A percentile compares a stretch with the other conserved stretches of the same genome.
These are phyloP conservation scores for Lactarius evosmus DNA, from an alignment of 768 basidiomycete genomes.

Conservation along the genomic window DNA sequence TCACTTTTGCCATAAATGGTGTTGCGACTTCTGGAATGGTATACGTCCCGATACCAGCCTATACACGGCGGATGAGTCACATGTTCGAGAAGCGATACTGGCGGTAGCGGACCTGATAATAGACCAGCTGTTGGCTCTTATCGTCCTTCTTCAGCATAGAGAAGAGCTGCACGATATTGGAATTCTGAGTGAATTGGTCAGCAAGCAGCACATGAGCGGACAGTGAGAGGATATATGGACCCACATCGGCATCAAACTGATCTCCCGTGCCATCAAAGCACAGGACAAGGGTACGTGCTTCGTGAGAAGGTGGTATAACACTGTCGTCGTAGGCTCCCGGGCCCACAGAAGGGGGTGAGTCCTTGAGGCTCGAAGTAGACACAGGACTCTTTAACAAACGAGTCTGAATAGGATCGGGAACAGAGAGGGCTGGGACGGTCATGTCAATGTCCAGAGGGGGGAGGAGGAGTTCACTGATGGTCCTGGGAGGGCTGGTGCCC, in stretches of 20 bases:
- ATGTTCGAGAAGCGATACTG: neutral
- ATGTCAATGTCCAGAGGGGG: conserved; percentile 6
- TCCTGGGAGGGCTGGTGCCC: neutral
- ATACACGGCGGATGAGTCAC: neutral
- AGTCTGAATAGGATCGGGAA: neutral
- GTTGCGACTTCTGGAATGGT: conserved; percentile 60
- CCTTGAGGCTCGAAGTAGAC: neutral
- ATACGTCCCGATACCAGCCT: conserved; percentile 76
- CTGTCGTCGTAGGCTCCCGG: conserved; percentile 9
- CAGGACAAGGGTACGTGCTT: conserved; percentile 53
- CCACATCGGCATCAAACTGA: conserved; percentile 63
- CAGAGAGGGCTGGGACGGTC: neutral
- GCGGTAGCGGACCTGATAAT: conserved; percentile 56
- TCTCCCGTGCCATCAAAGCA: conserved; percentile 69
- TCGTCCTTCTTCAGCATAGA: conserved; percentile 69
- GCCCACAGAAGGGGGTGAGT: neutral
- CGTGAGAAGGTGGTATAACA: conserved; percentile 29
- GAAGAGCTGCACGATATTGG: conserved; percentile 67
- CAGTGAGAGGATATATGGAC: conserved; percentile 25
- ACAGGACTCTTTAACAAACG: neutral
- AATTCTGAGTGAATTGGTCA: conserved; percentile 47
- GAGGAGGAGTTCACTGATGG: neutral
- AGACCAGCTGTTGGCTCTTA: conserved; percentile 58
- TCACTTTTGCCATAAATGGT: conserved; percentile 50
- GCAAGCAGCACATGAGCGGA: neutral